These are phyloP conservation scores for Aspergillus unguis DNA, from an alignment of 2,329 filamentous ascomycete species.

Conservation along the genomic window DNA sequence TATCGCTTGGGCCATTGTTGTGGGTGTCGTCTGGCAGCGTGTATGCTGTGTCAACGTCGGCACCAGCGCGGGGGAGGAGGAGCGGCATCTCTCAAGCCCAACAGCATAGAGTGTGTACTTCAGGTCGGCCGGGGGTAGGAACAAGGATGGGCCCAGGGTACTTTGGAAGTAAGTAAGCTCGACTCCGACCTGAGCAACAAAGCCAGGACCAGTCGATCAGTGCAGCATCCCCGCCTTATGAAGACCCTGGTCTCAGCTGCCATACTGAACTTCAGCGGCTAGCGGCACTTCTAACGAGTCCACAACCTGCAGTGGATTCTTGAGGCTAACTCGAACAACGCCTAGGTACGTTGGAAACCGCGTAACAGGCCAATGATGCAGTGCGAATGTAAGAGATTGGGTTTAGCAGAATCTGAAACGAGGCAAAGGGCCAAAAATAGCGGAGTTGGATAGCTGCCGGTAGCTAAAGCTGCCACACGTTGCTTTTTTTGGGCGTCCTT, in stretches of 20 bases:
- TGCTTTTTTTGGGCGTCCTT: slow-evolving; percentile 5
- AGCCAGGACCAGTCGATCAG: not conserved
- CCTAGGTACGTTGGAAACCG: not conserved
- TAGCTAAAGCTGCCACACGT: not conserved
- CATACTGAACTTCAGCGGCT: not conserved
- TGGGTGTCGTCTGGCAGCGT: not conserved
- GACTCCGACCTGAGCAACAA: not conserved
- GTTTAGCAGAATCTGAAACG: slow-evolving; percentile 12
- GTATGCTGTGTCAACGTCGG: not conserved
- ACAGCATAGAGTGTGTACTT: not conserved
- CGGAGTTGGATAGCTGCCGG: not conserved
- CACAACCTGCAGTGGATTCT: not conserved
- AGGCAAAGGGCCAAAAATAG: slow-evolving; percentile 4
- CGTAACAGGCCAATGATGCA: too few species aligned
- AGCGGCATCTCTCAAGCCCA: not conserved
- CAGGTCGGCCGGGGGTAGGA: not conserved
- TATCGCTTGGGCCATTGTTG: not conserved
- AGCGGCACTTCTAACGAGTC: not conserved
- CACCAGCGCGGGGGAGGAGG: not conserved
- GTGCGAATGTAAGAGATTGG: not conserved
- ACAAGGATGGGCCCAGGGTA: not conserved
- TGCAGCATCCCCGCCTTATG: slow-evolving; percentile 2
- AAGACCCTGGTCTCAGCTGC: not conserved
- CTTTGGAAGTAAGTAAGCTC: not conserved
- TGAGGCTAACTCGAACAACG: not conserved